A percentile compares a stretch with the other conserved stretches of the same genome.
These are phyloP conservation scores for Dactylellina haptotyla DNA, from an alignment of 2,329 filamentous ascomycete genomes.

Conservation along the genomic window DNA sequence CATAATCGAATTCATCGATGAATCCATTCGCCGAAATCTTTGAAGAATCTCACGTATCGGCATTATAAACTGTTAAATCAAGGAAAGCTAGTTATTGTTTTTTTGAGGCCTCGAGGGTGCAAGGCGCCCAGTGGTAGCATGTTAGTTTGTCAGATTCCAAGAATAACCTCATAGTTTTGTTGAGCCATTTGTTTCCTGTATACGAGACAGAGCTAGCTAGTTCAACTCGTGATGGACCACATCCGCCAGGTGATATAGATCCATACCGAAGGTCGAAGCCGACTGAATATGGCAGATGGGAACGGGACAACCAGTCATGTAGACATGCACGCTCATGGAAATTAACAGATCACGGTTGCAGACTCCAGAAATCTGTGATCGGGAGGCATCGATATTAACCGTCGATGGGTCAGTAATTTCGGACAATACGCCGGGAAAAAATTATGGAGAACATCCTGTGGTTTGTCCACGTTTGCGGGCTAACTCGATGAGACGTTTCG, in stretches of 20 bases:
- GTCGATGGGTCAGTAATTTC: slow-evolving; percentile 13
- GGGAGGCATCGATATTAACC: not conserved
- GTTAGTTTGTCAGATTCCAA: too few relatives aligned
- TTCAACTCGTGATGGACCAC: not conserved
- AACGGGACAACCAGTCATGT: not conserved
- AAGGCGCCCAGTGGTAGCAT: not conserved
- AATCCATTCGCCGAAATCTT: too few relatives aligned
- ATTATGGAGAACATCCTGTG: not conserved
- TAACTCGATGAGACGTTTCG: not conserved
- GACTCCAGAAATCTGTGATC: slow-evolving; percentile 6
- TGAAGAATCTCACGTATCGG: too few relatives aligned
- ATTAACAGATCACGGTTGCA: slow-evolving; percentile 4
- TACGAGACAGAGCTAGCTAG: not conserved
- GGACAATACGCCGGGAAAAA: not conserved
- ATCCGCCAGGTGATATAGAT: slow-evolving; percentile 10
- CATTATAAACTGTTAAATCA: too few relatives aligned
- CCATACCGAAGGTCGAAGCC: not conserved
- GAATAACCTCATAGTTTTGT: not conserved
- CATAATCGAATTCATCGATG: not conserved
- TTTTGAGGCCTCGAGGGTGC: not conserved
- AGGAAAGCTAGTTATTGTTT: not conserved
- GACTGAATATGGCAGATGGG: not conserved
- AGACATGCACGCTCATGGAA: not conserved
- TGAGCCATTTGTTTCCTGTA: not conserved
- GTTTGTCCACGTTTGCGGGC: slow-evolving; percentile 4